These are phyloP conservation scores for Leccinum subgranulosum DNA, from an alignment of 768 basidiomycete species.

Conservation along the genomic window DNA sequence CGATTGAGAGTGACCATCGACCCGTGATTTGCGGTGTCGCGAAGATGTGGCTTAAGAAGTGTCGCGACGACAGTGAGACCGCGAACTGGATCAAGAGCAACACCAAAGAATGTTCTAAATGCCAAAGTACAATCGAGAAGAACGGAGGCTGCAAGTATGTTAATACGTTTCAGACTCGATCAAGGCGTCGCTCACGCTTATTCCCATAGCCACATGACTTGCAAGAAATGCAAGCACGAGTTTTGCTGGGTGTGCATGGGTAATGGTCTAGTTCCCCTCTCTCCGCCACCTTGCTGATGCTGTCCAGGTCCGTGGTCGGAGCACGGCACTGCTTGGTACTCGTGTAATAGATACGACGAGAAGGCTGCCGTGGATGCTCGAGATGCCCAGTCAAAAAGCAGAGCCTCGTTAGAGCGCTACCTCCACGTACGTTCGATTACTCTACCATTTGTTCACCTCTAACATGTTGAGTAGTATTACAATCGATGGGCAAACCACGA, in stretches of 20 bases:
- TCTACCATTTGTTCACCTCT: neutral
- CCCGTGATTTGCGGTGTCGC: slow-evolving; percentile 89
- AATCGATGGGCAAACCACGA: slow-evolving; percentile 99
- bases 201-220: slow-evolving; percentile 89
- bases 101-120: slow-evolving; percentile 96
- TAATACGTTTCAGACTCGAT: slow-evolving; percentile 71
- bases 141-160: slow-evolving; percentile 99
- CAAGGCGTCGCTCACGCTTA: slow-evolving; percentile 9
- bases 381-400: slow-evolving; percentile 86
- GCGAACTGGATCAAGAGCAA: slow-evolving; percentile 99
- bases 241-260: slow-evolving; percentile 99
- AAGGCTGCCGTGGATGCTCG: slow-evolving; percentile 84
- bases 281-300: slow-evolving; percentile 1
- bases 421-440: slow-evolving; percentile 68
- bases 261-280: slow-evolving; percentile 28
- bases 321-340: slow-evolving; percentile 97
- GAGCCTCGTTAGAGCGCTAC: slow-evolving; percentile 92
- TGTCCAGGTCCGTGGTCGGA: slow-evolving; percentile 87
- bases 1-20: slow-evolving; percentile 83
- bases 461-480: slow-evolving; percentile 70
- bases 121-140: slow-evolving; percentile 99
- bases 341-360: slow-evolving; percentile 96
- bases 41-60: slow-evolving; percentile 95
- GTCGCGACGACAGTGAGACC: slow-evolving; percentile 95
- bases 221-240: slow-evolving; percentile 98